A percentile compares a stretch with the other conserved stretches of the same genome.
Evolutionary conservation across 139 green algal genomes (phyloP).

Genomic region (Chlorella sp.): DNA sequence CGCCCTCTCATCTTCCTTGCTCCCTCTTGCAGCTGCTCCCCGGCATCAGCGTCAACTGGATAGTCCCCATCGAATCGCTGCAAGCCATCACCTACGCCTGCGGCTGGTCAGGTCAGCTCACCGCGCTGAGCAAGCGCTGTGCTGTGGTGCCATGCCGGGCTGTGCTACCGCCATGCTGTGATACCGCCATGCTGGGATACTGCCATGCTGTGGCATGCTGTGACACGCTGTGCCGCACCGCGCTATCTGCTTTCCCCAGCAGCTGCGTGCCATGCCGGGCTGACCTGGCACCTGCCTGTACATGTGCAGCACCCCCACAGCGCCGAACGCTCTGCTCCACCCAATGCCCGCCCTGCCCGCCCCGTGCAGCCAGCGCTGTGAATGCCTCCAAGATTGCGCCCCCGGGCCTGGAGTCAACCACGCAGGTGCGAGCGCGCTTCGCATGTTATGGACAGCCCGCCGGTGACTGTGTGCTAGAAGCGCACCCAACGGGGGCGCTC

Average conservation of each 20-base stretch:
- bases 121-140: background rate
- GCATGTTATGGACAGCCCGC: no score
- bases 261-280: no score
- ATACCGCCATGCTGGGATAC: no score
- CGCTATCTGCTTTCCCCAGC: no score
- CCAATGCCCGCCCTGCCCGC: background rate
- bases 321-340: background rate
- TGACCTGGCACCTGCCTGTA: background rate
- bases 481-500: no score
- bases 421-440: background rate
- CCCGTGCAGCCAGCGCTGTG: conserved; percentile 27
- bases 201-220: no score
- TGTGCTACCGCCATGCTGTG: no score
- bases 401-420: conserved; percentile 35
- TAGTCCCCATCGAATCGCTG: conserved; percentile 29
- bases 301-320: background rate
- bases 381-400: conserved; percentile 47
- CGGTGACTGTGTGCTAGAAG: no score
- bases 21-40: conserved; percentile 22
- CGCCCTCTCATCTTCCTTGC: background rate
- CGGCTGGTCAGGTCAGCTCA: conserved; percentile 26
- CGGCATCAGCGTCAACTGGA: background rate
- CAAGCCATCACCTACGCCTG: conserved; percentile 40
- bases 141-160: background rate
- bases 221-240: no score